Evolutionary conservation across 345 rosid genomes (phyloP), one percentile per base, ranked within the genome.

Genomic region (Hevea brasiliensis): DNA sequence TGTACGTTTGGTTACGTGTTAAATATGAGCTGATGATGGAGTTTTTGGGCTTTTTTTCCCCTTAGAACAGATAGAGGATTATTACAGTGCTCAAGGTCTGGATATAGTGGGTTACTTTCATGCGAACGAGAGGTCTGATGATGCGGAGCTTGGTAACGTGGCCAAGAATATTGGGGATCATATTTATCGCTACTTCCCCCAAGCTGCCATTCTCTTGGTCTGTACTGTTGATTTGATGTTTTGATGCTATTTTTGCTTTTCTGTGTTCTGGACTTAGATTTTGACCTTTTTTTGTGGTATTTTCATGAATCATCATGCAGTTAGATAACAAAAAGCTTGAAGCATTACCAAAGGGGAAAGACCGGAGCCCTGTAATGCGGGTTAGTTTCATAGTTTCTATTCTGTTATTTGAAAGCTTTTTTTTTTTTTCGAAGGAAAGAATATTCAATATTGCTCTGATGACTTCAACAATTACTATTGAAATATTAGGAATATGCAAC

Each of bases 161-260:
- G 96, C 94, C 29, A 90, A 86, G 88, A 95, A 91, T 83, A 87
- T 95, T 72, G 99, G 90, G 11, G 96, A 95, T 75, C 93, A 90
- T 78, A 90, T 93, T n/a, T 88, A 78, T 74, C 96, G 90, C 20
- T 89, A 90, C 84, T 95, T 91, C 74, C 92, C 96, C 11, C 92
- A 86, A 17, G 87, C 94, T 20, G 85, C 91, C 7, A 54, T 89
- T 72, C 87, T 95, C 73, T 90, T 95, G 97, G 97, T 92, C 59
- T 74, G 84, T 77, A 59, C 51, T 27, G 20, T 41, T 61, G 27
- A 6, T 59, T 40, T 11, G 20, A 15, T 73, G 2, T 21, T 71
- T 53, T 48, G 65, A 35, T 17, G 21, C 3, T 66, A 41, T 27
- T 14, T 48, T 17, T 27, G 53, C 6, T 35, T 65, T 41, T n/a